Base-by-base conservation (phyloP, 352 stramenopile genomes). In the Globisporangium cystogenes region DNA sequence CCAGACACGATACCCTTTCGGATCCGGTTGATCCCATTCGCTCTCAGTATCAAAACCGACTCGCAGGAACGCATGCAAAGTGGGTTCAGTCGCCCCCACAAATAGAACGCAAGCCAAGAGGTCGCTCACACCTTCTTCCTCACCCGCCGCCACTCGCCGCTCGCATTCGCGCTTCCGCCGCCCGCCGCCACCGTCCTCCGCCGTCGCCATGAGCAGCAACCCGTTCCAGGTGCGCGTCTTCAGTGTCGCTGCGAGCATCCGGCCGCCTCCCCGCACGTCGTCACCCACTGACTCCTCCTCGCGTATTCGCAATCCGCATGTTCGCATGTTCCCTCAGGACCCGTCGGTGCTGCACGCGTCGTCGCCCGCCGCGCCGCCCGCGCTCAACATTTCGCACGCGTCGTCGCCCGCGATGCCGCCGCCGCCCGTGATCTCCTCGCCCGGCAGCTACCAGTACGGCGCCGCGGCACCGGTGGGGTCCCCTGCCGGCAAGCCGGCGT, bases 331-430 rank as follows among this genome's bases (percentile, higher is more conserved):
- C n/a, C n/a, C n/a, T n/a, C n/a, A 69, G 44, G 66, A 82, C 53
- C 67, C 72, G 14, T 74, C 72, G 8, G 68, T 82, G 55, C 51
- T 77, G 37, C 61, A 59, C 23, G 60, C 67, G 27, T 67, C 72
- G 41, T 65, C 68, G 3, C 59, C 66, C 3, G 29, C 59, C 21
- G 48, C 44, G 21, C 58, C 58, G 26, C 48, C 58, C 7, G 39
- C 57, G 24, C 59, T 70, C 31, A 49, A 67, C 44, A 59, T 53
- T 27, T 67, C 58, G 35, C 54, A 52, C 23, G 62, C 46, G 8
- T 51, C 70, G 27, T 71, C 72, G 39, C 59, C 69, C 23, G 24
- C 61, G 29, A 68, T 80, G 44, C 55, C 64, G 50, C 64, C 69
- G n/a, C 69, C 74, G 16, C 62, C 72, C 0, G 42, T 67, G 10